Evolutionary conservation across 495 filamentous ascomycete genomes (phyloP).

Genomic region (Aspergillus haitiensis): DNA sequence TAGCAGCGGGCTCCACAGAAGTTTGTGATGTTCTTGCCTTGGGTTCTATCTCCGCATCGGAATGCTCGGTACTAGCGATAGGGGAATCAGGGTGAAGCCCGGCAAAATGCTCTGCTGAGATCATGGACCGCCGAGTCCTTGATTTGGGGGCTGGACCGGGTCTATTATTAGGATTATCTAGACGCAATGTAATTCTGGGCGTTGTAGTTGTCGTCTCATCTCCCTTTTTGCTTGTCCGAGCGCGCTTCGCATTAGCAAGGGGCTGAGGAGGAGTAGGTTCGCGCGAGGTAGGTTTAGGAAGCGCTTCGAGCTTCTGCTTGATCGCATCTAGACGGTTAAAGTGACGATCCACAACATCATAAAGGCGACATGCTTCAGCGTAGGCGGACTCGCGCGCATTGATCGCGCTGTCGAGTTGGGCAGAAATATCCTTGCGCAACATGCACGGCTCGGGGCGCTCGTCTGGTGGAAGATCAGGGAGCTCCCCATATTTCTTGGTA

Average conservation of each 20-base stretch:
- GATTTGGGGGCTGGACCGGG: conserved; percentile 33
- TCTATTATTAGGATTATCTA: conserved; percentile 52
- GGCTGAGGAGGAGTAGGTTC: conserved; percentile 61
- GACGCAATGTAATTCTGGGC: conserved; percentile 63
- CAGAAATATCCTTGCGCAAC: conserved; percentile 75
- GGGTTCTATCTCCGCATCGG: conserved; percentile 39
- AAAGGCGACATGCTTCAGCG: conserved; percentile 79
- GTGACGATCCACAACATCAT: conserved; percentile 77
- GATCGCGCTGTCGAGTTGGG: conserved; percentile 69
- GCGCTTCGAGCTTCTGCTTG: conserved; percentile 73
- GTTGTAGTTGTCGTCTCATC: conserved; percentile 38
- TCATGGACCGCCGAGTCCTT: conserved; percentile 39
- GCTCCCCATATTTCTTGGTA: conserved; percentile 68
- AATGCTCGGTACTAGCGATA: conserved; percentile 50
- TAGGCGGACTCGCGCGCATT: conserved; percentile 73
- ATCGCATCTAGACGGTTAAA: conserved; percentile 74
- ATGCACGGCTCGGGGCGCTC: conserved; percentile 53
- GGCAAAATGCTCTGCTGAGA: conserved; percentile 38
- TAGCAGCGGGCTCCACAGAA: conserved; percentile 13
- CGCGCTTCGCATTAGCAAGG: conserved; percentile 55
- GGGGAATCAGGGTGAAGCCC: conserved; percentile 46
- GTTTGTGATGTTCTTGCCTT: conserved; percentile 17
- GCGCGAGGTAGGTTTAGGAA: conserved; percentile 69
- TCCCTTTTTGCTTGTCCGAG: conserved; percentile 45
- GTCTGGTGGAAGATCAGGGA: conserved; percentile 59